phyloP scores from a whole-genome alignment of 192 early-diverging fungal species.

The Thamnidium elegans region DNA sequence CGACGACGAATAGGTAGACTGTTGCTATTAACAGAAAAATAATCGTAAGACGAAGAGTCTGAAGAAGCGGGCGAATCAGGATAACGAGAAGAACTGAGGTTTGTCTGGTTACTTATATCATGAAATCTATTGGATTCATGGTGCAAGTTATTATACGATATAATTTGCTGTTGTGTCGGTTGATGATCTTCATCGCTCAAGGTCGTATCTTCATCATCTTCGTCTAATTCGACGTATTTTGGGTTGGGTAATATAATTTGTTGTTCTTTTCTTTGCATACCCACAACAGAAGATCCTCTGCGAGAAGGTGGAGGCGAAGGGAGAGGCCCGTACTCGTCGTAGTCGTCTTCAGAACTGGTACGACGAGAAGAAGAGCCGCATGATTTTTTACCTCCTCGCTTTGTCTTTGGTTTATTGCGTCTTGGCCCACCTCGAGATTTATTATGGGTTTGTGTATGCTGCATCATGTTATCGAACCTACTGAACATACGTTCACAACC shows the following conservation, averaged over 20 bases:
- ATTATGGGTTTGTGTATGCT: slow-evolving; percentile 66
- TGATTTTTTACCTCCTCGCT: not conserved
- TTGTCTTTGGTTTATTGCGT: not conserved
- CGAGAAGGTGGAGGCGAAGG: slow-evolving; percentile 16
- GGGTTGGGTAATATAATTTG: not conserved
- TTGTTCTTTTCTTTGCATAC: not conserved
- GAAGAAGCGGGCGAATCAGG: slow-evolving; percentile 12
- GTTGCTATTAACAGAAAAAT: too few species aligned
- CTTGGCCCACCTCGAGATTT: not conserved
- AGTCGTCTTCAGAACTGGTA: not conserved
- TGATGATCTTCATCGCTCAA: not conserved
- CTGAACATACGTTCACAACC: slow-evolving; percentile 65
- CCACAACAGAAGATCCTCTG: slow-evolving; percentile 2
- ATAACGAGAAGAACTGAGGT: not conserved
- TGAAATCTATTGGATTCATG: not conserved
- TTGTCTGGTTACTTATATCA: not conserved
- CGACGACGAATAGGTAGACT: not conserved
- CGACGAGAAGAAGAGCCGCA: not conserved
- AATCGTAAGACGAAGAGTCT: not conserved
- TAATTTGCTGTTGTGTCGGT: not conserved
- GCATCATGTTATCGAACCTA: slow-evolving; percentile 80
- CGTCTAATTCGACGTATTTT: not conserved
- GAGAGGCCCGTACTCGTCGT: slow-evolving; percentile 8
- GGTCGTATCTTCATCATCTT: not conserved
- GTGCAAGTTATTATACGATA: not conserved